Base-by-base conservation (phyloP, 169 alveolate species). In the Cryptosporidium baileyi region DNA sequence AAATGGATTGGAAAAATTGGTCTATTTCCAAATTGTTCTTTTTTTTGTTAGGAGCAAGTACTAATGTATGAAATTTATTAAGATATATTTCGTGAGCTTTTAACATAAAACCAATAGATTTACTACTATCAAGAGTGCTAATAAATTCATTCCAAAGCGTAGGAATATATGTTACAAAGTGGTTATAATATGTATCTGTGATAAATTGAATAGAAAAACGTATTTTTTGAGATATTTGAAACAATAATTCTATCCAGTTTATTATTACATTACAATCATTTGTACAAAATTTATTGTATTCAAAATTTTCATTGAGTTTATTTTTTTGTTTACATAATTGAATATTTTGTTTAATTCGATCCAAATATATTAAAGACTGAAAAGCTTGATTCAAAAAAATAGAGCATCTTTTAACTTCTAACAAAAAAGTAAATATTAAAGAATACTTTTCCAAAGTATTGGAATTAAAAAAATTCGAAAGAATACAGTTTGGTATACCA, bases 361-460 rank as follows among this genome's bases (percentile, higher is more conserved):
- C 36, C 26, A 57, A 11, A 17, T 9, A 9, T 19, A 41, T 51
- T 15, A 74, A 24, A 1, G 17, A 32, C 24, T 57, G 85, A 54
- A 74, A 74, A 30, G 40, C 57, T 36, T 74, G 65, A 28, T 74
- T 74, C n/a, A 74, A 15, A 57, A 74, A 57, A 32, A 74, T 49
- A 8, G 85, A 52, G 22, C 61, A 52, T n/a, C 85, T 51, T 45
- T 74, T 74, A 2, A 57, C 57, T 74, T 74, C 85, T 26, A 74
- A 45, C 15, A 74, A 26, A 38, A 54, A 54, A 15, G 67, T 57
- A 36, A 74, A 74, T 11, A 74, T 54, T 3, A 3, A 7, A 34
- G 85, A 74, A 57, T 74, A 74, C 0, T 32, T 47, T 36, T 74
- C 85, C 60, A 74, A 19, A 51, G n/a, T 34, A 22, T 74, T 11